Evolutionary conservation across 352 stramenopile species (phyloP).

Genomic region (Plasmopara halstedii): DNA sequence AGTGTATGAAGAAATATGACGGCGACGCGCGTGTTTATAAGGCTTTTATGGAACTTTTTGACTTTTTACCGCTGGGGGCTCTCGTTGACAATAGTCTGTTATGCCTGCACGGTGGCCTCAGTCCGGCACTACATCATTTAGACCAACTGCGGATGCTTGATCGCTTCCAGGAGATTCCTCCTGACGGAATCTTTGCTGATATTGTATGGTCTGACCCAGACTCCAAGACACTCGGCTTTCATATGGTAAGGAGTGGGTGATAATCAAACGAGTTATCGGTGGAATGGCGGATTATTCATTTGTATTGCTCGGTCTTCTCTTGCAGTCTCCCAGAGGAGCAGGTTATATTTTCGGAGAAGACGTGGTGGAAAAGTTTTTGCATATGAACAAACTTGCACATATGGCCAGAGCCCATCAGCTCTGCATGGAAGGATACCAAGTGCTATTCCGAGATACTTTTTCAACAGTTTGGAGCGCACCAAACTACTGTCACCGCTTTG

Average conservation of each 20-base stretch:
- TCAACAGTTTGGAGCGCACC: constrained; percentile 81
- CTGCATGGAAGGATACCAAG: constrained; percentile 80
- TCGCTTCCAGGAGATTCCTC: constrained; percentile 72
- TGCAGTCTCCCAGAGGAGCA: constrained; percentile 61
- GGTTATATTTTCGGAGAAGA: constrained; percentile 86
- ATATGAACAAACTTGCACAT: constrained; percentile 70
- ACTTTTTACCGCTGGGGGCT: constrained; percentile 78
- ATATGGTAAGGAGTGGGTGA: constrained; percentile 33
- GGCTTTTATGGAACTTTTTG: constrained; percentile 72
- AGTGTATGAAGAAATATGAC: constrained; percentile 83
- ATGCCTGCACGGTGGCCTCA: constrained; percentile 61
- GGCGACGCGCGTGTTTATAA: constrained; percentile 67
- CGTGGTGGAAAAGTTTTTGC: constrained; percentile 77
- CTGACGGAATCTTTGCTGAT: constrained; percentile 70
- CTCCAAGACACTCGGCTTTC: constrained; percentile 77
- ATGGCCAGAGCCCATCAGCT: constrained; percentile 81
- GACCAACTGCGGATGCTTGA: constrained; percentile 91
- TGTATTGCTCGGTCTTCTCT: background rate
- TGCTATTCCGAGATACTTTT: constrained; percentile 68
- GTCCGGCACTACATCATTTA: constrained; percentile 68
- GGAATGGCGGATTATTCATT: constrained; percentile 24
- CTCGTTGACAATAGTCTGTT: constrained; percentile 57
- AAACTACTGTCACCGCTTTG: constrained; percentile 86
- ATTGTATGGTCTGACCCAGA: constrained; percentile 84
- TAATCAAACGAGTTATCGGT: constrained; percentile 2